Evolutionary conservation across 371 early-diverging fungal genomes (phyloP).

Genomic region (Paraphysoderma sedebokerense): DNA sequence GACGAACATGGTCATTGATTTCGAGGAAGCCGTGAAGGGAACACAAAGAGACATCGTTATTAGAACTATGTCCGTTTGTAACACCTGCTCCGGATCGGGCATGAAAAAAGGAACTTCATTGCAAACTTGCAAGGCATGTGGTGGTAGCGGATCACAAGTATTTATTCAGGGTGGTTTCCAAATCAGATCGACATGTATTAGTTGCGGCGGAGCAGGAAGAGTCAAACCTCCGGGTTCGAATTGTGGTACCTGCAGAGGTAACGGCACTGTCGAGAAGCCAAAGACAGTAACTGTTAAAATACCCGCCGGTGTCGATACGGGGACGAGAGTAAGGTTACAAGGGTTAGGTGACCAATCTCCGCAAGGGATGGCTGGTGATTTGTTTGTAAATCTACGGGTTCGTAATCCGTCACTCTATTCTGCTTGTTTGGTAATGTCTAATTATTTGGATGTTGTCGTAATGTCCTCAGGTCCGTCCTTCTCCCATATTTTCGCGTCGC

Average conservation of each 20-base stretch:
- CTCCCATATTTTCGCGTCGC: conserved; percentile 54
- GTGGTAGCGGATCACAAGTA: conserved; percentile 68
- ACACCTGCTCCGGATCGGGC: conserved; percentile 62
- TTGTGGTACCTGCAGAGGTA: conserved; percentile 63
- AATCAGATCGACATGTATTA: conserved; percentile 58
- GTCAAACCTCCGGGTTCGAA: conserved; percentile 39
- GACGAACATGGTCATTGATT: conserved; percentile 38
- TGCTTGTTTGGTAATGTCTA: too few species aligned
- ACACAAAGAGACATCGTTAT: conserved; percentile 38
- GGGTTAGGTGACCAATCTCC: conserved; percentile 54
- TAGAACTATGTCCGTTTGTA: conserved; percentile 43
- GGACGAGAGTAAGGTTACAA: conserved; percentile 47
- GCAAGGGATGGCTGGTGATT: conserved; percentile 53
- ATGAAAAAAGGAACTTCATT: conserved; percentile 50
- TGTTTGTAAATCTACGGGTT: conserved; percentile 56
- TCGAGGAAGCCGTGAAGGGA: conserved; percentile 83
- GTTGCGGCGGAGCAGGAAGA: conserved; percentile 70
- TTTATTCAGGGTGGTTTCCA: conserved; percentile 66
- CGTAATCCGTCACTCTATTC: conserved; percentile 1
- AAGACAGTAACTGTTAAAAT: conserved; percentile 54
- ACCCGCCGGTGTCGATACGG: conserved; percentile 68
- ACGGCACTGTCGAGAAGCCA: conserved; percentile 49
- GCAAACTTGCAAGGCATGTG: conserved; percentile 49
- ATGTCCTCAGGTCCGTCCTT: conserved; percentile 39
- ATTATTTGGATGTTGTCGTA: too few species aligned